Percentiles rank a stretch among this genome's conserved stretches.
These are phyloP conservation scores for Capronia coronata DNA, from an alignment of 2,329 filamentous ascomycete genomes.

Conservation along the genomic window DNA sequence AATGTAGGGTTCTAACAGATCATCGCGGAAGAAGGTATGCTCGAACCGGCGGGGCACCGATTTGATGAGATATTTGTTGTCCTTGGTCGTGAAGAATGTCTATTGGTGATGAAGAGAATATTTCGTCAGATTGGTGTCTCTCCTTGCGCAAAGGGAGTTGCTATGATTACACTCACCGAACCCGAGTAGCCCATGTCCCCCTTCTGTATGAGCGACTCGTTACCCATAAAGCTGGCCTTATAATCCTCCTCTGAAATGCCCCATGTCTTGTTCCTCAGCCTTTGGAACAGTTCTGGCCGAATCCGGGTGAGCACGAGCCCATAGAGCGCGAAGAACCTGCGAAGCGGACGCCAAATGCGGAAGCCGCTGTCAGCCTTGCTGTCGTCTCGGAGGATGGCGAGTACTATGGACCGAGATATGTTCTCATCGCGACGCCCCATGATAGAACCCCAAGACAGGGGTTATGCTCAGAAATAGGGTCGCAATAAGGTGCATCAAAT, in stretches of 20 bases:
- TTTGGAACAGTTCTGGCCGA: constrained; percentile 45
- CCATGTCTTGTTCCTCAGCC: constrained; percentile 49
- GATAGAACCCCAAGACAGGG: background rate
- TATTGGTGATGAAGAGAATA: background rate
- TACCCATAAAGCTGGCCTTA: constrained; percentile 46
- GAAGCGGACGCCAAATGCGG: constrained; percentile 36
- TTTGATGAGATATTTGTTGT: constrained; percentile 65
- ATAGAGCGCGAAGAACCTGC: constrained; percentile 49
- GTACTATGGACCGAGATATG: constrained; percentile 41
- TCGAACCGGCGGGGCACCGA: constrained; percentile 64
- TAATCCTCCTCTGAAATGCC: constrained; percentile 51
- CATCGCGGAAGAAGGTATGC: constrained; percentile 61
- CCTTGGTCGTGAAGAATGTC: constrained; percentile 63
- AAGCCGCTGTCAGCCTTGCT: constrained; percentile 17
- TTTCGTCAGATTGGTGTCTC: background rate
- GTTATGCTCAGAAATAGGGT: background rate
- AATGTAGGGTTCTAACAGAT: constrained; percentile 59
- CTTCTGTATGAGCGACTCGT: constrained; percentile 47
- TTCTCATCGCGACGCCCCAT: constrained; percentile 17
- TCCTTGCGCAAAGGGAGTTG: background rate
- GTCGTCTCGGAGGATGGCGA: constrained; percentile 33
- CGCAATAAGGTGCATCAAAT: no score
- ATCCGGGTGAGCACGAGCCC: constrained; percentile 45
- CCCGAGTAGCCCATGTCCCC: constrained; percentile 69
- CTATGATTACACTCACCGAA: constrained; percentile 41